Conservation (phyloP, 495 filamentous ascomycete genomes). For the Annulohypoxylon nitens region DNA sequence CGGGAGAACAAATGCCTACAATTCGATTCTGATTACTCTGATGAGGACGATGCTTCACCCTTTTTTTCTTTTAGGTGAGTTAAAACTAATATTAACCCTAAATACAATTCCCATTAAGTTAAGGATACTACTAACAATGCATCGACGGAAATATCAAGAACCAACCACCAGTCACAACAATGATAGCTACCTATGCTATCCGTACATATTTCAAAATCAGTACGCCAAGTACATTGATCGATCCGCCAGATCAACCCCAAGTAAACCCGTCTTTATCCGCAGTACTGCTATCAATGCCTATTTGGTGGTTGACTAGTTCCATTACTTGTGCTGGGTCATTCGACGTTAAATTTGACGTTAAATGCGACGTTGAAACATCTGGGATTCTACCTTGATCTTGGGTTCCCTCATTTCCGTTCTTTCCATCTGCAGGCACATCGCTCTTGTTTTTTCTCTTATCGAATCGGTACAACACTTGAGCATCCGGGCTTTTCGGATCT, state of each 20-base stretch:
- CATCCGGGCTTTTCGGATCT: slow-evolving; percentile 31
- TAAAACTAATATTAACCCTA: slow-evolving; percentile 13
- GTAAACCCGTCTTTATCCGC: background rate
- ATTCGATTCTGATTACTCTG: slow-evolving; percentile 89
- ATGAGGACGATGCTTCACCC: slow-evolving; percentile 57
- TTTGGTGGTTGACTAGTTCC: slow-evolving; percentile 8
- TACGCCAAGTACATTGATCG: background rate
- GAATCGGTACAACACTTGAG: slow-evolving; percentile 35
- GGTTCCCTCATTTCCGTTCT: no score
- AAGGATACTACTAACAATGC: slow-evolving; percentile 60
- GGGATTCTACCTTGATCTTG: background rate
- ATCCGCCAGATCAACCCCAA: background rate
- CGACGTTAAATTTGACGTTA: background rate
- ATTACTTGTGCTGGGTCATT: slow-evolving; percentile 1
- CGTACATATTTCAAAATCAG: background rate
- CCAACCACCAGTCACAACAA: background rate
- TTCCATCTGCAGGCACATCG: background rate
- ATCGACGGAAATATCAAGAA: background rate
- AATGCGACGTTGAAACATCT: no score
- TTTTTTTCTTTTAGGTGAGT: slow-evolving; percentile 73
- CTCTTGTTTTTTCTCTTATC: slow-evolving; percentile 31
- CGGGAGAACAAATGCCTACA: slow-evolving; percentile 68
- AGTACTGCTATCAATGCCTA: background rate
- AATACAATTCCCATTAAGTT: slow-evolving; percentile 6
- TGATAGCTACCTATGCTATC: background rate